These are phyloP conservation scores for Ceratonia siliqua DNA, from an alignment of 306 rosid species.

Conservation along the genomic window DNA sequence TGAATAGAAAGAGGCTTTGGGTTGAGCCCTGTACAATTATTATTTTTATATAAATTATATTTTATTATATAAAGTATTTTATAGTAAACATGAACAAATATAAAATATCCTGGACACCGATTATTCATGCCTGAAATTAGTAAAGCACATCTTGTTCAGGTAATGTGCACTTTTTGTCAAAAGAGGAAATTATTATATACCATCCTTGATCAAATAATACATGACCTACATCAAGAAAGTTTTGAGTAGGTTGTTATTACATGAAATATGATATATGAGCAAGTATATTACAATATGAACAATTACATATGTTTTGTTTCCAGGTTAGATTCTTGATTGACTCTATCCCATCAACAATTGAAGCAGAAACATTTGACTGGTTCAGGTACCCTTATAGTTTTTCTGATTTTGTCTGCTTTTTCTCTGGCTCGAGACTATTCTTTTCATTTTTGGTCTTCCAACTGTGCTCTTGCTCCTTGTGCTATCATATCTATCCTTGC, in stretches of 20 bases:
- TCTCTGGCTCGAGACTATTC: conserved; percentile 48
- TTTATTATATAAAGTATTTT: too few species aligned
- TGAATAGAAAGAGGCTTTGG: too few species aligned
- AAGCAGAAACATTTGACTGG: conserved; percentile 59
- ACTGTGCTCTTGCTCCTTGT: conserved; percentile 46
- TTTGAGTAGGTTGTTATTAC: not conserved
- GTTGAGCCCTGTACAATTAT: too few species aligned
- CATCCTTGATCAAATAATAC: not conserved
- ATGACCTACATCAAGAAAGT: not conserved
- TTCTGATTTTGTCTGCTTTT: too few species aligned
- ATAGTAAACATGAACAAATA: too few species aligned
- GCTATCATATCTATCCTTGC: conserved; percentile 45
- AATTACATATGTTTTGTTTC: conserved; percentile 14
- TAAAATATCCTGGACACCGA: too few species aligned
- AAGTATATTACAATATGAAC: not conserved
- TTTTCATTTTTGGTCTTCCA: conserved; percentile 49
- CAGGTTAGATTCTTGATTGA: not conserved
- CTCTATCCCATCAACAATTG: conserved; percentile 41
- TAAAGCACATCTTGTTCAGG: too few species aligned
- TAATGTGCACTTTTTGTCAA: too few species aligned
- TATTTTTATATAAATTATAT: too few species aligned
- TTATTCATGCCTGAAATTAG: too few species aligned
- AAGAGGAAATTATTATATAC: too few species aligned
- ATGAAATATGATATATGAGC: not conserved
- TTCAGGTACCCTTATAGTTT: conserved; percentile 46